These are phyloP conservation scores for Xylariaceae sp. DNA, from an alignment of 2,329 filamentous ascomycete species.

Conservation along the genomic window DNA sequence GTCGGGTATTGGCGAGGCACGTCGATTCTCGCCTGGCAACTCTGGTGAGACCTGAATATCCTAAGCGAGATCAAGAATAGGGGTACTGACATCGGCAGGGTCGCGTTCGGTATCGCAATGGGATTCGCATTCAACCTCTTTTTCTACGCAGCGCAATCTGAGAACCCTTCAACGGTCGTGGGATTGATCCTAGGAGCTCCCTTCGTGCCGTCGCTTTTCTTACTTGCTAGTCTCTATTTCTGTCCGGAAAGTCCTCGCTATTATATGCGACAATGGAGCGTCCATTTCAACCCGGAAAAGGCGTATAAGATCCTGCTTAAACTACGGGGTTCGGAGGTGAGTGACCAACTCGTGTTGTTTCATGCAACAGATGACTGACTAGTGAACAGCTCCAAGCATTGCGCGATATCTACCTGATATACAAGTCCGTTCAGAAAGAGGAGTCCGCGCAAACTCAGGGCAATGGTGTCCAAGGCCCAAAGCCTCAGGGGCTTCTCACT, in stretches of 20 bases:
- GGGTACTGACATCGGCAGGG: conserved; percentile 15
- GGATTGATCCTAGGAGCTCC: conserved; percentile 35
- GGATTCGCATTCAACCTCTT: conserved; percentile 32
- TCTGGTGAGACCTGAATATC: conserved; percentile 25
- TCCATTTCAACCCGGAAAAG: conserved; percentile 32
- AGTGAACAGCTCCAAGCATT: conserved; percentile 36
- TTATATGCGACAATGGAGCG: conserved; percentile 35
- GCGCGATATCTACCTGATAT: conserved; percentile 38
- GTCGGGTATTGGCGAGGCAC: conserved; percentile 45
- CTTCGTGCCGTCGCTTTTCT: conserved; percentile 32
- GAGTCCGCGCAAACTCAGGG: conserved; percentile 9
- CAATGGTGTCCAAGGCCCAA: conserved; percentile 1
- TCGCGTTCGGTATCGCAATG: conserved; percentile 26
- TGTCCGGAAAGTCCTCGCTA: conserved; percentile 39
- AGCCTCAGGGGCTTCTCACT: conserved; percentile 17
- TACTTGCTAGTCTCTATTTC: conserved; percentile 34
- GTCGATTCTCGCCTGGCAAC: conserved; percentile 43
- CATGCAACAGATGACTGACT: background rate
- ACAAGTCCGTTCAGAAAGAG: conserved; percentile 31
- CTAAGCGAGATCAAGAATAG: background rate
- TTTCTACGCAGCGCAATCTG: conserved; percentile 29
- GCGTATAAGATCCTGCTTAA: conserved; percentile 33
- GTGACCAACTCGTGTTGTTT: too few relatives aligned
- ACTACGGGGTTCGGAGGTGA: conserved; percentile 36
- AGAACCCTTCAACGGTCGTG: conserved; percentile 20